These are phyloP conservation scores for Aphanomyces astaci DNA, from an alignment of 352 stramenopile species.

Conservation along the genomic window DNA sequence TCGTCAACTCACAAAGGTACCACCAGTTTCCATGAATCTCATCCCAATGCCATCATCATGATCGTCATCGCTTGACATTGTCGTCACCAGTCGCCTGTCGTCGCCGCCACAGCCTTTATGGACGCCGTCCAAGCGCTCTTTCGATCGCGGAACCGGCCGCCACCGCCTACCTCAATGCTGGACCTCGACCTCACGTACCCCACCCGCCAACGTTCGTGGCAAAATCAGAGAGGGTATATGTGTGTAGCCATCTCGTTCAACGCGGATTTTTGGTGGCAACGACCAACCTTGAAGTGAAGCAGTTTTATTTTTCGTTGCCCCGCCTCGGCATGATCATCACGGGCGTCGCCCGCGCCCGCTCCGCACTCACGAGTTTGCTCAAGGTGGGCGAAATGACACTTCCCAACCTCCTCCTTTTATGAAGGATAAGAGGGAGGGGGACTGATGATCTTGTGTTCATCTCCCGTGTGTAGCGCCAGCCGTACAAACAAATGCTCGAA, in stretches of 20 bases:
- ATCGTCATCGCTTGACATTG: too few species aligned
- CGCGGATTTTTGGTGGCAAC: constrained; percentile 2
- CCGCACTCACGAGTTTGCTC: not conserved
- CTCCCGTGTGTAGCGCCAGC: too few species aligned
- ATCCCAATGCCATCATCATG: too few species aligned
- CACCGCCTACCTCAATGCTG: not conserved
- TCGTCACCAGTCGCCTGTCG: not conserved
- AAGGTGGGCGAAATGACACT: too few species aligned
- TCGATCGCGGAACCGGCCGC: not conserved
- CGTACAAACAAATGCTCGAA: constrained; percentile 16
- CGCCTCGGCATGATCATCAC: constrained; percentile 9
- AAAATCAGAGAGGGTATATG: too few species aligned
- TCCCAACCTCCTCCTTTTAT: too few species aligned
- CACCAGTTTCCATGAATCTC: not conserved
- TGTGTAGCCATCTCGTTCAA: constrained; percentile 15
- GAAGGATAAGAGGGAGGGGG: too few species aligned
- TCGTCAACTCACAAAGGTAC: not conserved
- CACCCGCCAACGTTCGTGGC: too few species aligned
- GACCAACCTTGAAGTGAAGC: not conserved
- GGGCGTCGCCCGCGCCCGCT: not conserved
- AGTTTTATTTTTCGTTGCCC: constrained; percentile 4
- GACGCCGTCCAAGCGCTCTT: constrained; percentile 1
- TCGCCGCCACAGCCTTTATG: not conserved
- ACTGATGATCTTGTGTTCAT: too few species aligned
- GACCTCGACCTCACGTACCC: not conserved